Evolutionary conservation across 257 asterid genomes (phyloP).

Genomic region (Paulownia fortunei): DNA sequence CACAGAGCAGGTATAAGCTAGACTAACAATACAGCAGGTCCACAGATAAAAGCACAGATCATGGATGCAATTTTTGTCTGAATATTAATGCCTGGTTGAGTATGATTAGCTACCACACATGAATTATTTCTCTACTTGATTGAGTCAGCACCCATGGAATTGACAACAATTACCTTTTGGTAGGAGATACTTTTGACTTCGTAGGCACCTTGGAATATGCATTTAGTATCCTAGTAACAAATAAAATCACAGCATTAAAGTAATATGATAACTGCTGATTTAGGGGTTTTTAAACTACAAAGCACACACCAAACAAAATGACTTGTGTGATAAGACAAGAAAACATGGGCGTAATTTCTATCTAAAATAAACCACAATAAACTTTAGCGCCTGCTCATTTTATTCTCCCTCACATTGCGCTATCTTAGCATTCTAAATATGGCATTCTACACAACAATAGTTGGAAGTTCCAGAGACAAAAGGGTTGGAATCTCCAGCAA

Average conservation of each 20-base stretch:
- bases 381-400: not conserved
- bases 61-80: not conserved
- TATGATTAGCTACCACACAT: not conserved
- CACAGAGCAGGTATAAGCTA: not conserved
- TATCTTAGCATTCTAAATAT: not conserved
- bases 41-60: not conserved
- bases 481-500: not conserved
- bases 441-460: not conserved
- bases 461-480: not conserved
- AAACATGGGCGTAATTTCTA: not conserved
- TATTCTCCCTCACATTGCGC: not conserved
- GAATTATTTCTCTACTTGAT: not conserved
- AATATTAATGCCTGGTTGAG: not conserved
- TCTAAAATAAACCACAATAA: not conserved
- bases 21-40: conserved; percentile 3
- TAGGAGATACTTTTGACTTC: conserved; percentile 60
- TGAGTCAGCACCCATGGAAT: not conserved
- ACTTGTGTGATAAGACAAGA: not conserved
- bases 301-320: not conserved
- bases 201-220: conserved; percentile 81
- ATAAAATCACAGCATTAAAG: conserved; percentile 29
- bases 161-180: conserved; percentile 59
- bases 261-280: not conserved
- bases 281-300: not conserved
- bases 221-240: conserved; percentile 66